Evolutionary conservation across 176 grass and related monocot species (phyloP).

Genomic region (Oryza punctata): DNA sequence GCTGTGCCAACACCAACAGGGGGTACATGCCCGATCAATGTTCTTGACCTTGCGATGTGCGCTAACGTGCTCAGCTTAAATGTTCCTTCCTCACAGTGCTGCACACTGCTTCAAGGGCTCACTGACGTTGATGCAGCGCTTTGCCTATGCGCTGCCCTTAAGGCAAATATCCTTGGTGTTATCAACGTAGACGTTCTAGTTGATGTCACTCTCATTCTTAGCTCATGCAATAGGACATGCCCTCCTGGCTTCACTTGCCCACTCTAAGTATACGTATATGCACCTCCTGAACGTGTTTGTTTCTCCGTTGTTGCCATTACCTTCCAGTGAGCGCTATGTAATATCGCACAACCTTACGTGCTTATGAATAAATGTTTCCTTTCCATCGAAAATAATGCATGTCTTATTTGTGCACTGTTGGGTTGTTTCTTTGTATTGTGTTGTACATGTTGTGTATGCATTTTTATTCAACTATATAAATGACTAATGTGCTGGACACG

Average conservation of each 20-base stretch:
- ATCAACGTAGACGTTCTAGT: neutral
- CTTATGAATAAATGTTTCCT: too few species aligned
- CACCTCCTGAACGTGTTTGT: too few species aligned
- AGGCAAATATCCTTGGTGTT: neutral
- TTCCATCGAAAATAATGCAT: too few species aligned
- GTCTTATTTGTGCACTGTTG: too few species aligned
- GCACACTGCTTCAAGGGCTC: neutral
- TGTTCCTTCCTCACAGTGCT: neutral
- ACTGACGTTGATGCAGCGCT: neutral
- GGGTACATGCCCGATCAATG: neutral
- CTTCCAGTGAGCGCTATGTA: too few species aligned
- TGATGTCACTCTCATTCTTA: neutral
- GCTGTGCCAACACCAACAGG: neutral
- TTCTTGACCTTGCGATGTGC: neutral
- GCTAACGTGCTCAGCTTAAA: neutral
- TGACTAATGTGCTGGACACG: too few species aligned
- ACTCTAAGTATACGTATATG: neutral
- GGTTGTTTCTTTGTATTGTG: too few species aligned
- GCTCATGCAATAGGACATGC: neutral
- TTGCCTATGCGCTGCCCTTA: neutral
- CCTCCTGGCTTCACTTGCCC: conserved; percentile 17
- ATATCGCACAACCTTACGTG: too few species aligned
- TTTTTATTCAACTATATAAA: too few species aligned
- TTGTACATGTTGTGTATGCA: too few species aligned
- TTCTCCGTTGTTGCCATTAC: too few species aligned